Percentiles rank a stretch among this genome's conserved stretches.
These are phyloP conservation scores for Primulina tabacum DNA, from an alignment of 257 asterid genomes.

Conservation along the genomic window DNA sequence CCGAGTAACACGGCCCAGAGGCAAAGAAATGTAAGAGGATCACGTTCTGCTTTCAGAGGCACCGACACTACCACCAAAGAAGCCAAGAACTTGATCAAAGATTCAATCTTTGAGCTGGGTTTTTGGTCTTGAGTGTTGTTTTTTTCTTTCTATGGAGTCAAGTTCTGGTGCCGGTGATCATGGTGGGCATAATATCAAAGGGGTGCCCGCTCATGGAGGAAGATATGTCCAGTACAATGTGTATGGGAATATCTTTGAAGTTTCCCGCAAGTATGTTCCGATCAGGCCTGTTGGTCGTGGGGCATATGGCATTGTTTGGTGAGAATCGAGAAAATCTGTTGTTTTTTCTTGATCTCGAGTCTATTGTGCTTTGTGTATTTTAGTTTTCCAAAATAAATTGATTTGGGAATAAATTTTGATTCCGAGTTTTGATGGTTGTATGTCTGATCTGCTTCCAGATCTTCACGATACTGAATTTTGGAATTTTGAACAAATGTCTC, in stretches of 20 bases:
- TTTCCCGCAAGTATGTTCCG: conserved; percentile 66
- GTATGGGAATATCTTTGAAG: conserved; percentile 74
- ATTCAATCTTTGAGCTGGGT: conserved; percentile 29
- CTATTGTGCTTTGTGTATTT: background rate
- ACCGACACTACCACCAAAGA: conserved; percentile 31
- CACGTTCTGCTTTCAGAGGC: conserved; percentile 31
- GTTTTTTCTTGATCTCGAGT: conserved; percentile 4
- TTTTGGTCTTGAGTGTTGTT: conserved; percentile 10
- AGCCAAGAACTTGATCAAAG: conserved; percentile 17
- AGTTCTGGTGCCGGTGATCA: conserved; percentile 64
- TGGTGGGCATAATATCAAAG: conserved; percentile 55
- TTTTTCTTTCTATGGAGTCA: conserved; percentile 40
- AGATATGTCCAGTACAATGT: conserved; percentile 72
- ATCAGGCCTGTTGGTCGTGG: conserved; percentile 83
- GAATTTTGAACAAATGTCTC: background rate
- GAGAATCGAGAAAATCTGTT: conserved; percentile 7
- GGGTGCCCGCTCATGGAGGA: conserved; percentile 68
- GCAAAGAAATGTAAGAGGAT: conserved; percentile 31
- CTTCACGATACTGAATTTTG: background rate
- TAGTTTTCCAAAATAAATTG: background rate
- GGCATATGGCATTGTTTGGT: conserved; percentile 85
- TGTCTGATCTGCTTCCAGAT: background rate
- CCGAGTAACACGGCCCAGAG: conserved; percentile 19
- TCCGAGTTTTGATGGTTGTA: background rate
- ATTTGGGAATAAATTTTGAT: background rate